Conservation (phyloP, 2,329 filamentous ascomycete species). For the Diaporthe citriasiana region DNA sequence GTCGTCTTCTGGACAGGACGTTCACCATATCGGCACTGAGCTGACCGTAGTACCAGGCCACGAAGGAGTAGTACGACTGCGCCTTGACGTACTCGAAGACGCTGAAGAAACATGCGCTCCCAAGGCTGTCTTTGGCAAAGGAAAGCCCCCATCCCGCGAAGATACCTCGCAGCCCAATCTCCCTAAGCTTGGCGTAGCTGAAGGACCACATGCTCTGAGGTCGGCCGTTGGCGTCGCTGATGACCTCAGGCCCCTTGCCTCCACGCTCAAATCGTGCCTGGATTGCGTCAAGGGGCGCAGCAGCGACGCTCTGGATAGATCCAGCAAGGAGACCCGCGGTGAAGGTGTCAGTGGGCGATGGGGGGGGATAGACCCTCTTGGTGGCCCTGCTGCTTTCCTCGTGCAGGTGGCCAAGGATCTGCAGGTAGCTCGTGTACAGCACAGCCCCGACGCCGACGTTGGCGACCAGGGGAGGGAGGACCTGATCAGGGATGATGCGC, state of each 20-base stretch:
- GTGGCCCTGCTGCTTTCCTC: constrained; percentile 69
- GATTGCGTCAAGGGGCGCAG: constrained; percentile 82
- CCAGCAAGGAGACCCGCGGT: constrained; percentile 79
- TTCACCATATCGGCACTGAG: constrained; percentile 67
- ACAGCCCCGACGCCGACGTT: constrained; percentile 82
- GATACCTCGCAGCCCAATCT: constrained; percentile 79
- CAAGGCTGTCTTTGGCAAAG: constrained; percentile 77
- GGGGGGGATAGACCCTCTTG: constrained; percentile 79
- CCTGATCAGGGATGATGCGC: constrained; percentile 80
- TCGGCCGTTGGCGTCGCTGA: constrained; percentile 53
- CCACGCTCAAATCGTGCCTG: constrained; percentile 76
- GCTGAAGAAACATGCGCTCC: constrained; percentile 80
- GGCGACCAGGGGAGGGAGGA: constrained; percentile 81
- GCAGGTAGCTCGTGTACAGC: constrained; percentile 82
- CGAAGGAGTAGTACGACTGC: constrained; percentile 79
- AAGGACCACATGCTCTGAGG: constrained; percentile 81
- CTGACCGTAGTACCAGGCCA: constrained; percentile 78
- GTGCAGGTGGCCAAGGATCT: constrained; percentile 76
- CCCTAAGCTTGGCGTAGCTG: constrained; percentile 74
- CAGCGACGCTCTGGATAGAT: constrained; percentile 77
- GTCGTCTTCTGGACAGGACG: constrained; percentile 62
- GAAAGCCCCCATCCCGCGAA: constrained; percentile 81
- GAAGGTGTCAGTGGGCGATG: constrained; percentile 74
- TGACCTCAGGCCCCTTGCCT: constrained; percentile 51
- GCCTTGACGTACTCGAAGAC: constrained; percentile 83